A percentile compares a stretch with the other conserved stretches of the same genome.
Evolutionary conservation across 208 protist genomes (phyloP).

Genomic region (Strigomonas oncopelti): DNA sequence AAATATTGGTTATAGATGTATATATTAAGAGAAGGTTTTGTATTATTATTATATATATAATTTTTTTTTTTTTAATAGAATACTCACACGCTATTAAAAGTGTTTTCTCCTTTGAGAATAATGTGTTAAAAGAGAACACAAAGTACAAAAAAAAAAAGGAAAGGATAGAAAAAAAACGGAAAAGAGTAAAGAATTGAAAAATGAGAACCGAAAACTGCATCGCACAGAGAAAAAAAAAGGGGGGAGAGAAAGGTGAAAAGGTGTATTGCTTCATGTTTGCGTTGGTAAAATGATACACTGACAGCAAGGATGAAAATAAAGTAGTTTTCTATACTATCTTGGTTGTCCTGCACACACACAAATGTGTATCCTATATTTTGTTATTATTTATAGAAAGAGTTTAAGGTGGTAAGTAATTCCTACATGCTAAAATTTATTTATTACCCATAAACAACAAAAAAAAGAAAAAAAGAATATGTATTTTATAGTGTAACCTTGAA

Average conservation of each 20-base stretch:
- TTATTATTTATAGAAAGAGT: not conserved
- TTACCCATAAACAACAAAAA: not conserved
- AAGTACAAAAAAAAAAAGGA: not conserved
- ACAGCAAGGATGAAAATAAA: too few relatives aligned
- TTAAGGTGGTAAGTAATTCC: not conserved
- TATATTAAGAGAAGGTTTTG: not conserved
- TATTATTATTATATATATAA: not conserved
- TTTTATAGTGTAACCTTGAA: not conserved
- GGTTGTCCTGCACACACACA: not conserved
- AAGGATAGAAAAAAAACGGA: constrained; percentile 11
- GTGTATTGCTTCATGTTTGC: too few relatives aligned
- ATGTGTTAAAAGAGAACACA: constrained; percentile 13
- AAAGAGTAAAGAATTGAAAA: not conserved
- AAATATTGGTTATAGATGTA: not conserved
- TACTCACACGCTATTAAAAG: too few relatives aligned
- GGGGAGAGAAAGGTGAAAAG: not conserved
- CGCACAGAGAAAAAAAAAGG: not conserved
- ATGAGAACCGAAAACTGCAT: not conserved
- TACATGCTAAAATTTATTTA: not conserved
- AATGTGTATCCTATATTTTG: not conserved
- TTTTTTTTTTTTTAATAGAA: not conserved
- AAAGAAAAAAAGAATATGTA: too few relatives aligned
- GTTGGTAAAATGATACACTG: too few relatives aligned
- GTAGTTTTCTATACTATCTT: too few relatives aligned
- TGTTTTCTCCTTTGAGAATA: constrained; percentile 5